Percentiles rank a stretch among this genome's conserved stretches.
phyloP scores from a whole-genome alignment of 208 protist species.

The Crithidia brevicula region DNA sequence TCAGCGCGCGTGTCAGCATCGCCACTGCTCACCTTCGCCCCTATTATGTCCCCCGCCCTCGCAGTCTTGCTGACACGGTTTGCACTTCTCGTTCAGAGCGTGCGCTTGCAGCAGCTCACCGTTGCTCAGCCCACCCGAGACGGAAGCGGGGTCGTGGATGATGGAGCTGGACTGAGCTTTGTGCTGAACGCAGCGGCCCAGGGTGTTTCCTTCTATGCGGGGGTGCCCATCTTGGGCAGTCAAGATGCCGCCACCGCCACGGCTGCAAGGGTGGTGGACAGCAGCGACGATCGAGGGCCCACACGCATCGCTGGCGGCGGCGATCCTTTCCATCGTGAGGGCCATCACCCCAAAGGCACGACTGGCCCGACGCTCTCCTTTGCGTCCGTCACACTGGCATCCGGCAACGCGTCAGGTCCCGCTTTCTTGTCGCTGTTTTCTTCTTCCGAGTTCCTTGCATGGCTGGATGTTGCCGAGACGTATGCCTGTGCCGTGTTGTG shows the following conservation, averaged over 20 bases:
- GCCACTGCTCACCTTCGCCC: not conserved
- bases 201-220: conserved; percentile 7
- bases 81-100: conserved; percentile 13
- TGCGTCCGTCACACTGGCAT: not conserved
- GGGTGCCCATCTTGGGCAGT: conserved; percentile 7
- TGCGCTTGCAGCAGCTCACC: conserved; percentile 9
- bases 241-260: not conserved
- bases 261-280: not conserved
- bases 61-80: conserved; percentile 19
- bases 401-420: not conserved
- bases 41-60: not conserved
- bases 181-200: conserved; percentile 12
- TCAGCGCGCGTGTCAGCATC: no score
- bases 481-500: conserved; percentile 12
- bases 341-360: not conserved
- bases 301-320: no score
- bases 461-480: conserved; percentile 21
- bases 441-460: conserved; percentile 12
- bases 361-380: not conserved
- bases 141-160: conserved; percentile 3
- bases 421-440: conserved; percentile 6
- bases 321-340: not conserved
- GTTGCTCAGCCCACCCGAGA: not conserved
- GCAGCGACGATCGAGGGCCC: not conserved
- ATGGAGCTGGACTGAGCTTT: conserved; percentile 10